A percentile compares a stretch with the other conserved stretches of the same genome.
phyloP scores from a whole-genome alignment of 2,329 filamentous ascomycete genomes.

The Xylariaceae sp. region DNA sequence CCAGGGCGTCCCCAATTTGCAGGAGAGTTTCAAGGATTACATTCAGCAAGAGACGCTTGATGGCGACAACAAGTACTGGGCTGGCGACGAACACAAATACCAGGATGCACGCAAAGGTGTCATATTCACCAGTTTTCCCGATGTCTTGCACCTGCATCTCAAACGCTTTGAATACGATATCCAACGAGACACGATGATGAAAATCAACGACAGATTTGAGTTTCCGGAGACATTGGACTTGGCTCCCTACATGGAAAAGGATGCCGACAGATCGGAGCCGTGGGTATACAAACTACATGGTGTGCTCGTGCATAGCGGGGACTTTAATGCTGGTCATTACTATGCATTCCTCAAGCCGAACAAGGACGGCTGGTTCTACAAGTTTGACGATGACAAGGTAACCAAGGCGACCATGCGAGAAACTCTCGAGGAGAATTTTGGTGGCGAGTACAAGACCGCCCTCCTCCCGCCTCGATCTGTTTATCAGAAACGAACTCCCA shows the following conservation, averaged over 20 bases:
- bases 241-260: slow-evolving; percentile 77
- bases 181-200: slow-evolving; percentile 95
- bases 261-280: slow-evolving; percentile 79
- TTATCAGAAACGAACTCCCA: slow-evolving; percentile 51
- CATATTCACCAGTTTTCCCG: slow-evolving; percentile 92
- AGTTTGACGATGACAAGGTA: slow-evolving; percentile 94
- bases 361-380: slow-evolving; percentile 92
- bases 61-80: slow-evolving; percentile 97
- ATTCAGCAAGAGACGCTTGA: slow-evolving; percentile 95
- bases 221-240: slow-evolving; percentile 83
- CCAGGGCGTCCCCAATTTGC: slow-evolving; percentile 83
- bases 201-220: slow-evolving; percentile 90
- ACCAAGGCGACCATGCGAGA: slow-evolving; percentile 90
- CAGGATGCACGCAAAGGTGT: slow-evolving; percentile 98
- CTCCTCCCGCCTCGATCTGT: slow-evolving; percentile 43
- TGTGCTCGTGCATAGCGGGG: slow-evolving; percentile 92
- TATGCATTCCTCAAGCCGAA: slow-evolving; percentile 94
- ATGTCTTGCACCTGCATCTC: slow-evolving; percentile 88
- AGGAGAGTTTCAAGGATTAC: slow-evolving; percentile 94
- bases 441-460: slow-evolving; percentile 67
- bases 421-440: slow-evolving; percentile 93
- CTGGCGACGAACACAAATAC: slow-evolving; percentile 79
- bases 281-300: slow-evolving; percentile 93
- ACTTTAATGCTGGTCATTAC: slow-evolving; percentile 95
- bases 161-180: slow-evolving; percentile 99